These are phyloP conservation scores for Pleodorina starrii DNA, from an alignment of 139 green algal species.

Conservation along the genomic window DNA sequence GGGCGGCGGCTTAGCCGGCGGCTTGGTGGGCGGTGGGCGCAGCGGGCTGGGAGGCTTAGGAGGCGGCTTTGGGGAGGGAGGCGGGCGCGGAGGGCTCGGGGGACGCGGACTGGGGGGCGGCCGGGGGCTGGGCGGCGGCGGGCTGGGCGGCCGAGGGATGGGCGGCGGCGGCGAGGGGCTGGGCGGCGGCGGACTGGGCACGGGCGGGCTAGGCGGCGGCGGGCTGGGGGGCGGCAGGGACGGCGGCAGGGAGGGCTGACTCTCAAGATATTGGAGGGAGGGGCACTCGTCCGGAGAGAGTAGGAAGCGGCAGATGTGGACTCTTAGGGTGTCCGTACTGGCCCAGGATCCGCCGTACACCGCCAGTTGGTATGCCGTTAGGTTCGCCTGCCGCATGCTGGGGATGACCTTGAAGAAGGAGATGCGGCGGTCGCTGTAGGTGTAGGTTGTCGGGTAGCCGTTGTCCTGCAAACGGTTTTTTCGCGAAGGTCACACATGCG, in stretches of 20 bases:
- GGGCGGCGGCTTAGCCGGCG: no score
- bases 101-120: no score
- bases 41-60: no score
- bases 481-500: background rate
- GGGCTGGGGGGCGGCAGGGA: no score
- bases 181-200: background rate
- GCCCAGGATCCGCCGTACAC: conserved; percentile 19
- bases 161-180: background rate
- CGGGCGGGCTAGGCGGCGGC: no score
- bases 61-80: no score
- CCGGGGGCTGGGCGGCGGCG: background rate
- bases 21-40: no score
- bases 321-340: background rate
- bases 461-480: conserved; percentile 12
- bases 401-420: background rate
- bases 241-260: background rate
- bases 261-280: background rate
- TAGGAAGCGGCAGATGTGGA: conserved; percentile 17
- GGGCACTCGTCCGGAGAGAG: background rate
- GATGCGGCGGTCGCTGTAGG: background rate
- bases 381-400: background rate
- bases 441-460: background rate
- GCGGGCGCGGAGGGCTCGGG: no score
- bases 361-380: background rate
- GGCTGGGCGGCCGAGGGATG: background rate